phyloP scores from a whole-genome alignment of 768 basidiomycete genomes.

The Boletus patriciae region DNA sequence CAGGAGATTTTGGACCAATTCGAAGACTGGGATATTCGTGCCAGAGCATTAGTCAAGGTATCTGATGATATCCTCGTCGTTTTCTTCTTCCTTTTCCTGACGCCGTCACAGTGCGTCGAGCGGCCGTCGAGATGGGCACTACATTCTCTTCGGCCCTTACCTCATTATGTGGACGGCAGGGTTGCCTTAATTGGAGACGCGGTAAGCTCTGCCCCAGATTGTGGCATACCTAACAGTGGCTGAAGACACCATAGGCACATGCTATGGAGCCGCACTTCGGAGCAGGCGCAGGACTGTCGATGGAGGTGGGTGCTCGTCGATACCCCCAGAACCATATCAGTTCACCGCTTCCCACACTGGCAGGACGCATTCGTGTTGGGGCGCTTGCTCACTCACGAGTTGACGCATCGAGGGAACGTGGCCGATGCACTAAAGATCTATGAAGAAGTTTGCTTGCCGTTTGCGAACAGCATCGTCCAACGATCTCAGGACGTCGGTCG shows the following conservation, averaged over 20 bases:
- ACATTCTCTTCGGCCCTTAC: constrained; percentile 41
- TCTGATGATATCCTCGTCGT: background rate
- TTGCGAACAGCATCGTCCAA: constrained; percentile 24
- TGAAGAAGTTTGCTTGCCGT: constrained; percentile 34
- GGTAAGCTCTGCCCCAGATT: constrained; percentile 24
- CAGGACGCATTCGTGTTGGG: constrained; percentile 36
- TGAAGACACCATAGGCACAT: constrained; percentile 38
- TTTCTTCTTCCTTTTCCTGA: background rate
- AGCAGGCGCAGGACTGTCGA: constrained; percentile 50
- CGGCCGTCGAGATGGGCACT: constrained; percentile 45
- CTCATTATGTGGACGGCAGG: constrained; percentile 37
- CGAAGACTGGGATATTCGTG: constrained; percentile 24
- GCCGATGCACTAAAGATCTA: constrained; percentile 31
- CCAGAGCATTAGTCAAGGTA: constrained; percentile 15
- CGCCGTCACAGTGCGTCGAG: constrained; percentile 32
- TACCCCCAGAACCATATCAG: background rate
- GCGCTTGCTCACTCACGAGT: constrained; percentile 25
- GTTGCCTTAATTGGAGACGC: constrained; percentile 53
- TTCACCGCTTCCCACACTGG: background rate
- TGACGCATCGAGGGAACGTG: constrained; percentile 25
- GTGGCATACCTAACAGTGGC: background rate
- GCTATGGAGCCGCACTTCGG: constrained; percentile 49
- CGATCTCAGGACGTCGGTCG: constrained; percentile 21
- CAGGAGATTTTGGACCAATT: constrained; percentile 34
- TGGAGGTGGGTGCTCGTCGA: constrained; percentile 38